phyloP scores from a whole-genome alignment of 257 asterid genomes.

The Fraxinus anomala region DNA sequence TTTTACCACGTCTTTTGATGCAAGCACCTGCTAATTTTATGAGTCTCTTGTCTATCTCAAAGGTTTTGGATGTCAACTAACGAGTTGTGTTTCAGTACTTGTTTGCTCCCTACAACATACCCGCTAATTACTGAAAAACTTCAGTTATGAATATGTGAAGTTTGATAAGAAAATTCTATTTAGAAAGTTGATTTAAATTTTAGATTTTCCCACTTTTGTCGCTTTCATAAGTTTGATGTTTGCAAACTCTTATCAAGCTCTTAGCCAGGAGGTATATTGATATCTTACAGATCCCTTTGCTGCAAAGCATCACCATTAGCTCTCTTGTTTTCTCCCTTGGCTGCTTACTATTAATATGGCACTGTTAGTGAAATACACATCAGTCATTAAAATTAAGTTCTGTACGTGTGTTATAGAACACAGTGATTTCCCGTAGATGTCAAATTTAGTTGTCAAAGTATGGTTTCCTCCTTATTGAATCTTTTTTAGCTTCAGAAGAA shows the following conservation, averaged over 20 bases:
- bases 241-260: constrained; percentile 16
- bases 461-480: background rate
- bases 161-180: too few species aligned
- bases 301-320: background rate
- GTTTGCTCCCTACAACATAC: too few species aligned
- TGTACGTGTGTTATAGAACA: background rate
- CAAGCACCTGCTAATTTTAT: background rate
- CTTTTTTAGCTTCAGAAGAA: background rate
- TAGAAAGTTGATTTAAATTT: too few species aligned
- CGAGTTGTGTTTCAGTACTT: too few species aligned
- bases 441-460: background rate
- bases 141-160: too few species aligned
- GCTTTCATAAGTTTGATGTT: constrained; percentile 8
- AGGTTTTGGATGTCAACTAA: too few species aligned
- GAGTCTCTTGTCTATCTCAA: too few species aligned
- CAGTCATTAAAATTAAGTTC: constrained; percentile 3
- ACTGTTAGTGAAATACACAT: background rate
- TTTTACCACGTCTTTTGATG: background rate
- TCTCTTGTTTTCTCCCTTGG: constrained; percentile 8
- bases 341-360: background rate
- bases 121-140: too few species aligned
- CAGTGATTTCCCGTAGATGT: background rate
- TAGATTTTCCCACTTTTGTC: background rate
- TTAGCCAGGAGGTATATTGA: background rate
- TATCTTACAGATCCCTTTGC: background rate